These are phyloP conservation scores for Sarocladium strictum DNA, from an alignment of 2,329 filamentous ascomycete species.

Conservation along the genomic window DNA sequence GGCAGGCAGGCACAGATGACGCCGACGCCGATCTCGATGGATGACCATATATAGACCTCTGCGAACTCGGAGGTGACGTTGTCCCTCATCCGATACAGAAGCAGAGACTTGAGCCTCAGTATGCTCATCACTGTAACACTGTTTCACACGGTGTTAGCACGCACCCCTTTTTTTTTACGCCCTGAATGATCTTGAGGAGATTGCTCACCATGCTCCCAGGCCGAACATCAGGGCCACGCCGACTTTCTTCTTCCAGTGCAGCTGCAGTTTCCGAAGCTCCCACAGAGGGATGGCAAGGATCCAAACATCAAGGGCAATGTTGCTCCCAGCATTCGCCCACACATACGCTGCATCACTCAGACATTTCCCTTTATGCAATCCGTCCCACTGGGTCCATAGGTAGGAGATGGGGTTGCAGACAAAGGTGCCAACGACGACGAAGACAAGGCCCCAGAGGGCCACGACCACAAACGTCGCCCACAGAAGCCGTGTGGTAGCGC, in stretches of 20 bases:
- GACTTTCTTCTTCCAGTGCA: constrained; percentile 38
- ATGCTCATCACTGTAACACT: constrained; percentile 8
- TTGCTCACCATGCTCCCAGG: constrained; percentile 32
- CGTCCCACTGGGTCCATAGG: constrained; percentile 47
- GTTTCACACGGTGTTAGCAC: not conserved
- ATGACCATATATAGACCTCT: constrained; percentile 17
- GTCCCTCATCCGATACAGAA: constrained; percentile 8
- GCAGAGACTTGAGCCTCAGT: not conserved
- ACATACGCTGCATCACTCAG: constrained; percentile 37
- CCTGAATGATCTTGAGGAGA: not conserved
- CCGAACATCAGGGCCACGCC: constrained; percentile 38
- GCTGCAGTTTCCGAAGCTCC: constrained; percentile 29
- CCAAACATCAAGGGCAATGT: constrained; percentile 41
- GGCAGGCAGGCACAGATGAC: constrained; percentile 21
- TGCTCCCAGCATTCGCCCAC: constrained; percentile 41
- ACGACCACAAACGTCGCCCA: constrained; percentile 32
- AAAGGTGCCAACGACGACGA: constrained; percentile 34
- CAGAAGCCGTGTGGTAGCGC: constrained; percentile 27
- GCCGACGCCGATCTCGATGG: constrained; percentile 18
- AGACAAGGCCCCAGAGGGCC: constrained; percentile 28
- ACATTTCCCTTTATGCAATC: constrained; percentile 36
- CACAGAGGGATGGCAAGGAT: constrained; percentile 41
- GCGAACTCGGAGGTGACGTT: constrained; percentile 17
- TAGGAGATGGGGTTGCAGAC: constrained; percentile 41
- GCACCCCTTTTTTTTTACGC: too few species aligned